Conservation (phyloP, 2,329 filamentous ascomycete genomes). For the Pseudopyricularia cyperi region DNA sequence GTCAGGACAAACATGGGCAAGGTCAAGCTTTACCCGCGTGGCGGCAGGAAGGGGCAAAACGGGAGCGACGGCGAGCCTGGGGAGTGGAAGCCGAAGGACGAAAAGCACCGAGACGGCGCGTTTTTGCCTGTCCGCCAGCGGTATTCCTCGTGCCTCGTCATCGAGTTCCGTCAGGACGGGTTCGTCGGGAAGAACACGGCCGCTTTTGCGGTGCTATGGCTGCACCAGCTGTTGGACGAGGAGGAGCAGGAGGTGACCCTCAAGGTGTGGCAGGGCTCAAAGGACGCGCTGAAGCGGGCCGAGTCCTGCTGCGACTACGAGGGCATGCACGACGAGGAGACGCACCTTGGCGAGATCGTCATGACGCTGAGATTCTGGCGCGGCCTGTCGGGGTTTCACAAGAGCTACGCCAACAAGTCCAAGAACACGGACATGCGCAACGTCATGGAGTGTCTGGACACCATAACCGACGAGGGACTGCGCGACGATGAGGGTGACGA, state of each 20-base stretch:
- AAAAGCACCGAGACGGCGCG: slow-evolving; percentile 23
- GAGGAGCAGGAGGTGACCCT: slow-evolving; percentile 45
- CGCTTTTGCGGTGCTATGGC: slow-evolving; percentile 54
- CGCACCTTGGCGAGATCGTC: slow-evolving; percentile 42
- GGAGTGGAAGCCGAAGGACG: slow-evolving; percentile 40
- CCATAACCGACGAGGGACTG: slow-evolving; percentile 42
- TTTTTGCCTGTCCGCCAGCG: slow-evolving; percentile 47
- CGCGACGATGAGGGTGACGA: slow-evolving; percentile 11
- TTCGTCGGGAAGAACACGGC: slow-evolving; percentile 38
- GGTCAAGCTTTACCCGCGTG: slow-evolving; percentile 37
- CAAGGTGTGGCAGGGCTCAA: slow-evolving; percentile 53
- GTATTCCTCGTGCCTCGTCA: slow-evolving; percentile 40
- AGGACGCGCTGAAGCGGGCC: slow-evolving; percentile 27
- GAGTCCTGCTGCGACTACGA: slow-evolving; percentile 19
- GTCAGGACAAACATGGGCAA: slow-evolving; percentile 20
- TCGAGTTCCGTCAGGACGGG: slow-evolving; percentile 46
- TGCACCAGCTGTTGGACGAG: slow-evolving; percentile 57
- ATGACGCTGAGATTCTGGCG: slow-evolving; percentile 46
- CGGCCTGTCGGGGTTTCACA: slow-evolving; percentile 47
- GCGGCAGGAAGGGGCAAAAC: background rate
- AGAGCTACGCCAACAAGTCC: slow-evolving; percentile 32
- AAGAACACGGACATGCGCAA: slow-evolving; percentile 40
- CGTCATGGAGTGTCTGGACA: slow-evolving; percentile 52
- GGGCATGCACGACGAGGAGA: slow-evolving; percentile 38
- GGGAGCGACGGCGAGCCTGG: slow-evolving; percentile 16